A percentile compares a stretch with the other conserved stretches of the same genome.
phyloP scores from a whole-genome alignment of 2,329 filamentous ascomycete species.

The Aspergillus glaucus region DNA sequence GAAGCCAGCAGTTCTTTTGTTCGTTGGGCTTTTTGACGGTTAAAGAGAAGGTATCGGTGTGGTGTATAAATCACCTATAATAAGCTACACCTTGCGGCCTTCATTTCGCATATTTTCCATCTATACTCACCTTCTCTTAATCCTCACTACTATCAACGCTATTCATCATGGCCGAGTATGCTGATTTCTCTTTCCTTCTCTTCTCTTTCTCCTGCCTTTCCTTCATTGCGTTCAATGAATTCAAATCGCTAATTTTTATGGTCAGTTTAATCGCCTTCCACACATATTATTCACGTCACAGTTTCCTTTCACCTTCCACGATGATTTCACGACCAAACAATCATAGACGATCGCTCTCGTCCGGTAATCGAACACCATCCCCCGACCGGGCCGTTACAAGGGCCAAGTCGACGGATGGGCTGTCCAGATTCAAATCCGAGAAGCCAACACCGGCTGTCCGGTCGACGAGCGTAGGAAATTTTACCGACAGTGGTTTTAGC shows the following conservation, averaged over 20 bases:
- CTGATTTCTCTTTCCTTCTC: conserved; percentile 2
- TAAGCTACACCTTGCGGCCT: no score
- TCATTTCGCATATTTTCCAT: conserved; percentile 1
- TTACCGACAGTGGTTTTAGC: conserved; percentile 38
- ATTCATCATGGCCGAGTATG: conserved; percentile 37
- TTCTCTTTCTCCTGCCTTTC: not conserved
- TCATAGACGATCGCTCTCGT: conserved; percentile 34
- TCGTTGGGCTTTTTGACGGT: conserved; percentile 10
- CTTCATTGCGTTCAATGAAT: not conserved
- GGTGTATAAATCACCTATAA: not conserved
- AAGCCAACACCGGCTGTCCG: conserved; percentile 16
- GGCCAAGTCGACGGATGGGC: conserved; percentile 40
- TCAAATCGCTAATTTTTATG: conserved; percentile 10
- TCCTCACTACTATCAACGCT: conserved; percentile 16
- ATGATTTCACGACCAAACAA: conserved; percentile 31
- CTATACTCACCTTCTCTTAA: conserved; percentile 10
- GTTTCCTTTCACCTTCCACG: conserved; percentile 30
- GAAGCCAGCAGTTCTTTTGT: conserved; percentile 4
- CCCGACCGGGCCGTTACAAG: conserved; percentile 36
- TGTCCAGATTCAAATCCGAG: conserved; percentile 29
- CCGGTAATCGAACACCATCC: conserved; percentile 28
- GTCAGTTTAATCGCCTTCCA: conserved; percentile 35
- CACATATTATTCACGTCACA: conserved; percentile 28
- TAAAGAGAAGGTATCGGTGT: conserved; percentile 6
- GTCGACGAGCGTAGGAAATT: conserved; percentile 23